A percentile compares a stretch with the other conserved stretches of the same genome.
Conservation (phyloP, 331 rosid genomes). For the Rhamnella rubrinervis region DNA sequence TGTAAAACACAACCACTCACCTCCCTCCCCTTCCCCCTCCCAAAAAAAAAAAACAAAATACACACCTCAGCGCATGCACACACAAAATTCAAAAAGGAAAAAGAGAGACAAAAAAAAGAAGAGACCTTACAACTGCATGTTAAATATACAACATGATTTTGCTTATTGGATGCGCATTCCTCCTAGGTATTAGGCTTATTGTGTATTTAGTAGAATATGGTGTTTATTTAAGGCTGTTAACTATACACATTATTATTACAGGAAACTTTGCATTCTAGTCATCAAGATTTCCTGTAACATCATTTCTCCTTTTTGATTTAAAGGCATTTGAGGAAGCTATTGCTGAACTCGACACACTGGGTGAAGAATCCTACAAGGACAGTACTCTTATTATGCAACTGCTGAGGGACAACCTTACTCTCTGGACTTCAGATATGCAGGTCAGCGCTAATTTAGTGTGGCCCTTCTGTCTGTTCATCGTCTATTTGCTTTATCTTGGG, state of each 20-base stretch:
- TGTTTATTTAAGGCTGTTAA: neutral
- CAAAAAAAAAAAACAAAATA: too few species aligned
- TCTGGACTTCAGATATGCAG: slow-evolving; percentile 48
- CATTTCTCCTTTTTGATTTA: neutral
- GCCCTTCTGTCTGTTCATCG: neutral
- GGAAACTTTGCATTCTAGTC: neutral
- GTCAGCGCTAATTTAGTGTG: slow-evolving; percentile 9
- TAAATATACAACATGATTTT: neutral
- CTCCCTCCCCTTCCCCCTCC: too few species aligned
- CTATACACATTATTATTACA: neutral
- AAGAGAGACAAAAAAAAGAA: too few species aligned
- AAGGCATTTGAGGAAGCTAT: slow-evolving; percentile 46
- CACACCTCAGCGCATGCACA: too few species aligned
- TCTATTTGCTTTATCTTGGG: neutral
- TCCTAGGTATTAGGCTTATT: neutral
- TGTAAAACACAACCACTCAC: too few species aligned
- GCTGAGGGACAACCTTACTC: slow-evolving; percentile 44
- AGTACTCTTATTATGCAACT: slow-evolving; percentile 44
- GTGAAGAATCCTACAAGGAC: slow-evolving; percentile 45
- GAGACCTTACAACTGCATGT: too few species aligned
- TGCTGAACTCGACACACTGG: slow-evolving; percentile 41
- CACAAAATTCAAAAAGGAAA: too few species aligned
- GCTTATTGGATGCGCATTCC: neutral
- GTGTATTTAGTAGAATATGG: neutral
- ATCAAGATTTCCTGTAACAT: neutral